Base-by-base conservation (phyloP, 345 rosid species). In the Firmiana major region DNA sequence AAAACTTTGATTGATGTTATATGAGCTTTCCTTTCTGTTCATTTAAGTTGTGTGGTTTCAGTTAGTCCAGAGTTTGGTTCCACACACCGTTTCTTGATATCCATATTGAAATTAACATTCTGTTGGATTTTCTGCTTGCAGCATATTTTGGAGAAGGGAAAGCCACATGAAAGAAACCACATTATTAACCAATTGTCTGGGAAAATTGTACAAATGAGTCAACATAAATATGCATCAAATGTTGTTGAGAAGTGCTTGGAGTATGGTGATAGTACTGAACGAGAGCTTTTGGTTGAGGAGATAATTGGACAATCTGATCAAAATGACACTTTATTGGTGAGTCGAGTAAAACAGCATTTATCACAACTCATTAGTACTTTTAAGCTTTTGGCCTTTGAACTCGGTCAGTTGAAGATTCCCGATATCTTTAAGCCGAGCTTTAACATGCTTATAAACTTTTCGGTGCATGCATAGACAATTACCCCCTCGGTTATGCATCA, bases 191-290 rank as follows among this genome's bases (percentile, higher is more conserved):
- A 97, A 84, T 82, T 97, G 82, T 75, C 83, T 19, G 99, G 99
- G 71, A 89, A 91, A 70, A 84, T 97, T 84, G 92, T 91, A 58
- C 91, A 87, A 73, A 84, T 97, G 97, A 94, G 99, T 82, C 99
- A 97, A 90, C 97, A 97, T 87, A 97, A 97, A 78, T 97, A 89
- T 69, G 97, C 98, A 1, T 97, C 99, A 9, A 97, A 97, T 83
- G 98, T 94, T 63, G 86, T 97, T 64, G 99, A 97, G 84, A 97
- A 97, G 85, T 97, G 99, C 85, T 83, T 97, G 87, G 95, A 88
- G 84, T 76, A 94, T 46, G 95, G 97, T 34, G 92, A 83, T 87
- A 73, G 78, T 71, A 78, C 83, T 10, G 98, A 97, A 77, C 86
- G 88, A 78, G 98, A 94, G 75, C 82, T 87, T 34, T 82, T 97